Evolutionary conservation across 768 basidiomycete species (phyloP).

Genomic region (Pulveroboletus sp.): DNA sequence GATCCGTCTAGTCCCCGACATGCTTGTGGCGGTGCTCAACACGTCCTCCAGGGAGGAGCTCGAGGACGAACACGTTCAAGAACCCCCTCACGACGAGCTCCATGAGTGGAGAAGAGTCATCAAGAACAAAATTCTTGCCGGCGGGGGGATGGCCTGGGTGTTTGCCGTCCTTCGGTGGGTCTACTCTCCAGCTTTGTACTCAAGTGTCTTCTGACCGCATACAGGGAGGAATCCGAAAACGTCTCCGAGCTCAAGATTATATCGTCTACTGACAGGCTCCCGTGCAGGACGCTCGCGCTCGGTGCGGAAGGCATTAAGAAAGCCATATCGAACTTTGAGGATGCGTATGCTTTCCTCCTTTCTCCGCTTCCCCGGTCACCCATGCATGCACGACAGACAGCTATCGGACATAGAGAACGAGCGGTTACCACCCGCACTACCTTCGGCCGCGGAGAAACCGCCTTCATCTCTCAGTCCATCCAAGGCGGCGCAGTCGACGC

Average conservation of each 20-base stretch:
- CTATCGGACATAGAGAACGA: constrained; percentile 28
- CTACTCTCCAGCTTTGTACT: too few species aligned
- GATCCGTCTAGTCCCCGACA: constrained; percentile 76
- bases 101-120: constrained; percentile 51
- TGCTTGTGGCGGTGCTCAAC: constrained; percentile 94
- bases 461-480: constrained; percentile 4
- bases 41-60: constrained; percentile 96
- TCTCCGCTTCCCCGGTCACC: background rate
- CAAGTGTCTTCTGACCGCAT: background rate
- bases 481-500: background rate
- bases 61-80: constrained; percentile 55
- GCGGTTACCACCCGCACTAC: constrained; percentile 22
- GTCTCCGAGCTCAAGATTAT: constrained; percentile 70
- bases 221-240: constrained; percentile 60
- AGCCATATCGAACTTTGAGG: constrained; percentile 62
- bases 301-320: constrained; percentile 72
- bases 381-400: constrained; percentile 10
- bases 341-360: constrained; percentile 48
- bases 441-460: constrained; percentile 23
- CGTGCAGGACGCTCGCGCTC: constrained; percentile 52
- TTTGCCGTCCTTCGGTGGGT: constrained; percentile 62
- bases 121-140: constrained; percentile 70
- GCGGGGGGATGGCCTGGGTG: constrained; percentile 64
- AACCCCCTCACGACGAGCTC: constrained; percentile 25
- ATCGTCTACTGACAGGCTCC: constrained; percentile 45